Base-by-base conservation (phyloP, 345 rosid genomes). In the Arabidopsis arenosa region DNA sequence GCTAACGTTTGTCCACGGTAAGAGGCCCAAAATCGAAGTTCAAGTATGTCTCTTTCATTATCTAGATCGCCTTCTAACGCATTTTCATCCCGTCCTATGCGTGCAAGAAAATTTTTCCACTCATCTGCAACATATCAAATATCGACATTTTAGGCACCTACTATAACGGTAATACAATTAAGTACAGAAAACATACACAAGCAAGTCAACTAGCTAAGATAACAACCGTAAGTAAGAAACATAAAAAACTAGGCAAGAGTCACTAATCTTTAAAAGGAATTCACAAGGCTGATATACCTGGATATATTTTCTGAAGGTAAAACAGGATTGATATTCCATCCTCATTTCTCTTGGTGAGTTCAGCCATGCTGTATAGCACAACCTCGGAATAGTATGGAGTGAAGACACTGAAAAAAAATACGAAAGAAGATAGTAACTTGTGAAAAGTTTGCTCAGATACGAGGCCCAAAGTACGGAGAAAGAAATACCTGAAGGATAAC, bases 11-110 rank as follows among this genome's bases (percentile, higher is more conserved):
- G 99, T 40, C 91, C 99, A 26, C 99, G 92, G 76, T 95, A 95
- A 59, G 99, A 95, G 60, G 99, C 99, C 99, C 99, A 95, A 83
- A 90, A 86, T 69, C 97, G 89, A 79, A 95, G 99, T 85, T 95
- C 99, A 84, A 92, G 96, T 72, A 84, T 68, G 74, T 95, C 99
- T 79, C 70, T 82, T 56, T 86, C 76, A 77, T 81, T 89, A 57
- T 88, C 90, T 58, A 92, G 92, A 48, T 95, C 99, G 0, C 84
- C 80, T 62, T 90, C 99, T 53, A 64, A 23, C n/a, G 92, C 81
- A 85, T 86, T 92, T 84, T 95, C 99, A 86, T 92, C 95, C 36
- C 90, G 96, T n/a, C 97, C 97, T 74, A 95, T 95, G 73, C 99
- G 92, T 69, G 92, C 89, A 64, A 95, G 97, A 75, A 95, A 95